Evolutionary conservation across 1,284 basidiomycete species (phyloP).

Genomic region (Rhodotorula sp.): DNA sequence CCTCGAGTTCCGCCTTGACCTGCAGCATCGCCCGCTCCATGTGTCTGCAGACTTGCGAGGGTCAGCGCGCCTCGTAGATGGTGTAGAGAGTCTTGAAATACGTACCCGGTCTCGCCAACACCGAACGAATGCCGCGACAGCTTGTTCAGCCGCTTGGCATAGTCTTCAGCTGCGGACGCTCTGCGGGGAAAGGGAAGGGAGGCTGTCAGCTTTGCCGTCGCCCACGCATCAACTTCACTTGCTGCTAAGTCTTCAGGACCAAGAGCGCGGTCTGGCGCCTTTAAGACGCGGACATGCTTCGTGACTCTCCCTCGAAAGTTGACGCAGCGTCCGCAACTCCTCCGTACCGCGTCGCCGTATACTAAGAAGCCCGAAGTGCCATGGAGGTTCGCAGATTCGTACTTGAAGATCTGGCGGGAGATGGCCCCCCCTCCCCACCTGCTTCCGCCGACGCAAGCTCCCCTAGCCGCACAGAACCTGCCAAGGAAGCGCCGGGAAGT

Average conservation of each 20-base stretch:
- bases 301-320: too few relatives aligned
- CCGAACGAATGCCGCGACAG: slow-evolving; percentile 76
- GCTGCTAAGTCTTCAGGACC: too few relatives aligned
- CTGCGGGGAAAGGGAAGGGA: slow-evolving; percentile 9
- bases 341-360: too few relatives aligned
- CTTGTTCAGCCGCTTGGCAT: slow-evolving; percentile 80
- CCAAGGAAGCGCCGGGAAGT: neutral
- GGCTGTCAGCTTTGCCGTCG: neutral
- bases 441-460: neutral
- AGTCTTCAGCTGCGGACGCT: slow-evolving; percentile 81
- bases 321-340: too few relatives aligned
- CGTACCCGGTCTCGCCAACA: slow-evolving; percentile 85
- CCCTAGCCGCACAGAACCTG: neutral
- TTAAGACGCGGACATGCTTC: too few relatives aligned
- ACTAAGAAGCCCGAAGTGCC: too few relatives aligned
- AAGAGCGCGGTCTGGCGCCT: too few relatives aligned
- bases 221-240: too few relatives aligned
- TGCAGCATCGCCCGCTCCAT: slow-evolving; percentile 41
- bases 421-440: neutral
- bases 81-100: slow-evolving; percentile 24
- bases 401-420: too few relatives aligned
- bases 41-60: slow-evolving; percentile 41
- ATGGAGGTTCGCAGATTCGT: too few relatives aligned
- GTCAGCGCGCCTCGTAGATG: neutral
- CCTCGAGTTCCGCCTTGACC: slow-evolving; percentile 76